These are phyloP conservation scores for Haplosporangium sp. DNA, from an alignment of 371 early-diverging fungal species.

Conservation along the genomic window DNA sequence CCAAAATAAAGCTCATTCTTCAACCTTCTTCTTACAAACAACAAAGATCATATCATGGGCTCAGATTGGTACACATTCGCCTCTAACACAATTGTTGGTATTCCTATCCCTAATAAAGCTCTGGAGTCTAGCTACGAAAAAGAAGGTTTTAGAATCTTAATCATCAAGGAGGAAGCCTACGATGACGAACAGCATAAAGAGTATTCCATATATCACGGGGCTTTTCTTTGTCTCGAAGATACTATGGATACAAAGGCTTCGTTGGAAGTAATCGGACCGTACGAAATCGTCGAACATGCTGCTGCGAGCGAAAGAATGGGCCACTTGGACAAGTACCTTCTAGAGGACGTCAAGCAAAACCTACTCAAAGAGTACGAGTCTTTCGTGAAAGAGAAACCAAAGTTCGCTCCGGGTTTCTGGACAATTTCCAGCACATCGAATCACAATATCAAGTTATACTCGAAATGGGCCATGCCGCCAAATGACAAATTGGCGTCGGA, in stretches of 20 bases:
- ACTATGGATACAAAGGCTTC: not conserved
- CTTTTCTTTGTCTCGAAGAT: not conserved
- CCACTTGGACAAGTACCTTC: not conserved
- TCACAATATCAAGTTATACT: not conserved
- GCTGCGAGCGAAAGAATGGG: not conserved
- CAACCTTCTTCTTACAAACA: not conserved
- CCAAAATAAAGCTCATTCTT: no score
- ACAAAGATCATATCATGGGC: not conserved
- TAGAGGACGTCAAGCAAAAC: not conserved
- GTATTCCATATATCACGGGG: not conserved
- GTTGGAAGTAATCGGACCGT: not conserved
- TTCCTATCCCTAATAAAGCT: conserved; percentile 1
- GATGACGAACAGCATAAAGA: not conserved
- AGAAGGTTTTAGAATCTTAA: not conserved
- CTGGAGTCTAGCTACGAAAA: not conserved
- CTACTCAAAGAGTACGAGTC: not conserved
- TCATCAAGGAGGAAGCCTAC: not conserved
- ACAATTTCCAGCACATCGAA: not conserved
- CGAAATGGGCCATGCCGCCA: not conserved
- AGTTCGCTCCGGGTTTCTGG: not conserved
- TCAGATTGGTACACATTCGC: conserved; percentile 2
- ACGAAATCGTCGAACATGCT: not conserved
- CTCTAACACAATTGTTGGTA: conserved; percentile 2
- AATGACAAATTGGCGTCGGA: not conserved
- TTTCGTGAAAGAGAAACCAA: not conserved